Percentiles rank a stretch among this genome's conserved stretches.
Evolutionary conservation across 768 basidiomycete species (phyloP).

Genomic region (Psilocybe cyanescens): DNA sequence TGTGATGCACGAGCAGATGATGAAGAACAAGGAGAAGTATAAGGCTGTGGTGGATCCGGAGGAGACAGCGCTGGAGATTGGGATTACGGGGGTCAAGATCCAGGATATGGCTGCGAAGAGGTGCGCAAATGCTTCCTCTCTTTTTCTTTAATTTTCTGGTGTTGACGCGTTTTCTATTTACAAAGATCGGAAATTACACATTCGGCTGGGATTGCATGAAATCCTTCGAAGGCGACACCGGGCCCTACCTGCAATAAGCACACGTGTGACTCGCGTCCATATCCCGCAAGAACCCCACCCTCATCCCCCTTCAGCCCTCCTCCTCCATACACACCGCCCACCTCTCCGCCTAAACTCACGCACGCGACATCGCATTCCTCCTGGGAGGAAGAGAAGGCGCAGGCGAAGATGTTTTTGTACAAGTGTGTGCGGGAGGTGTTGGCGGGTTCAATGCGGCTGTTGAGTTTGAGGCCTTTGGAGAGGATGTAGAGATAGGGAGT

Average conservation of each 20-base stretch:
- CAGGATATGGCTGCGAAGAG: slow-evolving; percentile 96
- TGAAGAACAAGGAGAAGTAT: slow-evolving; percentile 92
- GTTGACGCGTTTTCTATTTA: background rate
- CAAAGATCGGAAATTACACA: slow-evolving; percentile 92
- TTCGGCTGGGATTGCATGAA: slow-evolving; percentile 96
- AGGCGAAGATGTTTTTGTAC: slow-evolving; percentile 49
- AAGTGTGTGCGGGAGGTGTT: slow-evolving; percentile 91
- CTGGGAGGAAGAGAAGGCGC: slow-evolving; percentile 79
- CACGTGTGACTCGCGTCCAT: slow-evolving; percentile 93
- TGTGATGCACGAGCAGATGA: slow-evolving; percentile 98
- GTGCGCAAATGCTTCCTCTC: slow-evolving; percentile 41
- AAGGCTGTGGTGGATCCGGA: slow-evolving; percentile 87
- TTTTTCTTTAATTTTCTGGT: background rate
- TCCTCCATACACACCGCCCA: slow-evolving; percentile 68
- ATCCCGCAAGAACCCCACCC: slow-evolving; percentile 88
- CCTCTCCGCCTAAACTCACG: slow-evolving; percentile 71
- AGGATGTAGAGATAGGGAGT: slow-evolving; percentile 5
- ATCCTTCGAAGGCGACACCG: slow-evolving; percentile 95
- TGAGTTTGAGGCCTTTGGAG: slow-evolving; percentile 89
- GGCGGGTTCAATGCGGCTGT: slow-evolving; percentile 79
- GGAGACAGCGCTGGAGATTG: slow-evolving; percentile 76
- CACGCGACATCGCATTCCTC: slow-evolving; percentile 85
- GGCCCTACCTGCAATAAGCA: slow-evolving; percentile 95
- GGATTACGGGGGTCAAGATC: slow-evolving; percentile 94
- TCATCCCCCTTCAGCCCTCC: slow-evolving; percentile 72